A percentile compares a stretch with the other conserved stretches of the same genome.
phyloP scores from a whole-genome alignment of 2,329 filamentous ascomycete genomes.

The Periconia digitata region DNA sequence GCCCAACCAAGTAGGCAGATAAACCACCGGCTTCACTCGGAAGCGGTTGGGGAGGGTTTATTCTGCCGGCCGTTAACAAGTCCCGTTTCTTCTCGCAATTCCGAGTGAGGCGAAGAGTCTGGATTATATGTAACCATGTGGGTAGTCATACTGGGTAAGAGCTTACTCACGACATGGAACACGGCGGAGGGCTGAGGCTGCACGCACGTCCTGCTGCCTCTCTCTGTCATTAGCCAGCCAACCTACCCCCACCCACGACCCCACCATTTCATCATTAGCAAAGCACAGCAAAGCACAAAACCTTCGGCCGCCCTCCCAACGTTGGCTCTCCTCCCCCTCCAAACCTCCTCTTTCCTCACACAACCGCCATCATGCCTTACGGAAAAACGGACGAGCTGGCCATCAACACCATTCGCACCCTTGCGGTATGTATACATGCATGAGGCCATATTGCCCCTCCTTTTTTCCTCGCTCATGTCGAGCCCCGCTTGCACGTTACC shows the following conservation, averaged over 20 bases:
- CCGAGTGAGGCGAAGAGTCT: not conserved
- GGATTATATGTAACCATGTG: not conserved
- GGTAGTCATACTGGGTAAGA: not conserved
- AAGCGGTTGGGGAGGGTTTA: not conserved
- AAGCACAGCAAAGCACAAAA: constrained; percentile 9
- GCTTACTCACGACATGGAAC: not conserved
- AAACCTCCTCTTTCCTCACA: constrained; percentile 14
- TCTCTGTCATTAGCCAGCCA: not conserved
- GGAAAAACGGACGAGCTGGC: constrained; percentile 83
- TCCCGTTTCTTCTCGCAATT: not conserved
- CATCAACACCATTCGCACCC: constrained; percentile 96
- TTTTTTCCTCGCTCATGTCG: too few species aligned
- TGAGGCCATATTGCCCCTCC: too few species aligned
- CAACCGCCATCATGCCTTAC: constrained; percentile 73
- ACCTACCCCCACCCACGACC: constrained; percentile 1
- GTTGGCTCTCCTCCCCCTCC: constrained; percentile 11
- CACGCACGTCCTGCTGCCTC: not conserved
- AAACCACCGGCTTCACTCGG: not conserved
- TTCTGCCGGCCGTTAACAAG: not conserved
- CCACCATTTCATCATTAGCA: not conserved
- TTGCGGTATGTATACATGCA: constrained; percentile 79
- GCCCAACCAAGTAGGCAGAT: too few species aligned
- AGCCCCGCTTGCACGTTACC: too few species aligned
- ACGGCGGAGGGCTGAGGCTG: too few species aligned
- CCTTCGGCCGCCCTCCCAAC: constrained; percentile 8